These are phyloP conservation scores for Discostella stelligera DNA, from an alignment of 352 stramenopile genomes.

Conservation along the genomic window DNA sequence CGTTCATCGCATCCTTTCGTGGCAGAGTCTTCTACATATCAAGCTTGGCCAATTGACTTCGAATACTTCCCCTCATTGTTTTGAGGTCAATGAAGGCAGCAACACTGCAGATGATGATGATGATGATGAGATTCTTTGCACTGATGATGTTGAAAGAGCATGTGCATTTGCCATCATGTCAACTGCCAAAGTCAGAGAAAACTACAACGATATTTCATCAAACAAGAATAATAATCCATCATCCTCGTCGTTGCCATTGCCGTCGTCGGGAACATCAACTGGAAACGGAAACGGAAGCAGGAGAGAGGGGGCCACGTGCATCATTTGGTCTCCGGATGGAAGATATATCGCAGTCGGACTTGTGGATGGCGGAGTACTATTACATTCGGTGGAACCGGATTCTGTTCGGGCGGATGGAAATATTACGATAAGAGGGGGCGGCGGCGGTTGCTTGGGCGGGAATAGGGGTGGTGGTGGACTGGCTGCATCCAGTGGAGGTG, in stretches of 20 bases:
- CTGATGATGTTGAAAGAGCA: slow-evolving; percentile 13
- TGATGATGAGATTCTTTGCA: slow-evolving; percentile 4
- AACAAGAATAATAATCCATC: not conserved
- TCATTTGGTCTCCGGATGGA: slow-evolving; percentile 73
- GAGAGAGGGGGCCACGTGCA: slow-evolving; percentile 14
- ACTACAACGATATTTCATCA: not conserved
- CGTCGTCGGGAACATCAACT: no score
- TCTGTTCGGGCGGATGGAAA: not conserved
- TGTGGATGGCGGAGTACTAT: slow-evolving; percentile 33
- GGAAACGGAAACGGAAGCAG: not conserved
- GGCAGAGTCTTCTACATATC: slow-evolving; percentile 60
- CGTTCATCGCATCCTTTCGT: slow-evolving; percentile 71
- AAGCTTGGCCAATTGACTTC: slow-evolving; percentile 28
- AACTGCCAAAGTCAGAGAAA: not conserved
- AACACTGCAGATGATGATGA: slow-evolving; percentile 1
- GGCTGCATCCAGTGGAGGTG: not conserved
- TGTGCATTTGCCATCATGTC: not conserved
- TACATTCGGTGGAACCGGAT: slow-evolving; percentile 48
- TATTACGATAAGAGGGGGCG: not conserved
- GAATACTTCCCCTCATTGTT: not conserved
- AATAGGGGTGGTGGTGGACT: not conserved
- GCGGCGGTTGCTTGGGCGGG: not conserved
- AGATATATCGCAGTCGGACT: slow-evolving; percentile 60
- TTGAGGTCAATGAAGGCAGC: not conserved
- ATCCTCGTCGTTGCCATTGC: not conserved